Base-by-base conservation (phyloP, 768 basidiomycete species). In the Russula compacta region DNA sequence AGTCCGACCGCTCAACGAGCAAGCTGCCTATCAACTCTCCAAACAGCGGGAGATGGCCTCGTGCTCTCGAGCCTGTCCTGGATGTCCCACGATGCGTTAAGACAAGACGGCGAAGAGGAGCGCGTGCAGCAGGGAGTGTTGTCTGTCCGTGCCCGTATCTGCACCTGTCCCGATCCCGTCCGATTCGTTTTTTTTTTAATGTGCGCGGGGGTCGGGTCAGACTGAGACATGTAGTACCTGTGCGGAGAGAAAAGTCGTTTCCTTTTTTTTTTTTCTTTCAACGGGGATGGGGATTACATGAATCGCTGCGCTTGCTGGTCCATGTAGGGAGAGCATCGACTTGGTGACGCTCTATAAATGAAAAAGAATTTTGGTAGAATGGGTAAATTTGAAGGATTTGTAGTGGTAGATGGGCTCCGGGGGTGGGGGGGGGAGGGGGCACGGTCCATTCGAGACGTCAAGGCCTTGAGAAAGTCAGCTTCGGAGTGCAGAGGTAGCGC, bases 1-100 rank as follows among this genome's bases (percentile, higher is more conserved):
- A 61, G 24, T 56, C 54, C 15, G 54, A 44, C 60, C 60, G 56
- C 39, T 61, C 60, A 21, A 56, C 54, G 40, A 61, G 54, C 40
- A 61, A 48, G 12, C 54, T 29, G 21, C 17, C 24, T 49, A 56
- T 56, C 49, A 56, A 19, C 35, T 50, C 49, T 6, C 48, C 32
- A 39, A 51, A 61, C 12, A 50, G 54, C 3, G 54, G 54, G 17
- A 56, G 53, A 17, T 61, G 60, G 53, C 4, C 53, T 40, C 35
- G 60, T 56, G 35, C 60, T 50, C 48, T 48, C 60, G 8, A 51
- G 21, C 40, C 54, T 42, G 14, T 24, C 54, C 33, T 35, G 60
- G 56, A 61, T 24, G 54, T 56, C 47, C 60, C 19, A 17, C 56
- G 60, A 29, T 24, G 54, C 36, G n/a, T 56, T 46, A 33, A 61